These are phyloP conservation scores for Aspergillus calidoustus DNA, from an alignment of 2,329 filamentous ascomycete species.

Conservation along the genomic window DNA sequence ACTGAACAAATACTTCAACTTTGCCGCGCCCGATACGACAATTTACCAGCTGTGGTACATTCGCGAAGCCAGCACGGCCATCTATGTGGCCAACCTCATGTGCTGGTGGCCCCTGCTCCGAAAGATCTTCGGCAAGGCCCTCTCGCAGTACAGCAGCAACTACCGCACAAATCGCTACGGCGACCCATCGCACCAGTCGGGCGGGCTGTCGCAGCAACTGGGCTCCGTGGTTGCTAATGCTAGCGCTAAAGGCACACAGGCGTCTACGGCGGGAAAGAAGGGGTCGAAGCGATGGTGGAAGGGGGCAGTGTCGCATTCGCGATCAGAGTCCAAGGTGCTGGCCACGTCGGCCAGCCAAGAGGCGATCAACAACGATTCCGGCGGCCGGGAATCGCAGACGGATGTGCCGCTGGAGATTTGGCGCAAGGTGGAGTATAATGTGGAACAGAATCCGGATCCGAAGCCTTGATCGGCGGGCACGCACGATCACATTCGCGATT, in stretches of 20 bases:
- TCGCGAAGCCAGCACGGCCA: conserved; percentile 46
- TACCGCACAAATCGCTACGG: conserved; percentile 33
- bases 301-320: background rate
- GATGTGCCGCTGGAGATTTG: conserved; percentile 12
- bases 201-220: background rate
- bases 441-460: conserved; percentile 4
- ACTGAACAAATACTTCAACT: conserved; percentile 54
- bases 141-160: conserved; percentile 8
- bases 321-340: background rate
- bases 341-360: conserved; percentile 5
- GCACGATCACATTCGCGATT: background rate
- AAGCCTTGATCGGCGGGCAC: background rate
- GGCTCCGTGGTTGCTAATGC: background rate
- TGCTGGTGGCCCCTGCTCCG: conserved; percentile 39
- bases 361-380: background rate
- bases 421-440: conserved; percentile 15
- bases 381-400: background rate
- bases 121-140: conserved; percentile 30
- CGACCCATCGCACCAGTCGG: background rate
- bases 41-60: conserved; percentile 51
- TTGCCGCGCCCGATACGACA: conserved; percentile 40
- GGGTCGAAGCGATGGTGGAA: background rate
- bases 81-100: conserved; percentile 55
- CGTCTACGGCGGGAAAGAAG: background rate
- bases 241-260: background rate